Evolutionary conservation across 148 eudicot genomes (phyloP).

Genomic region (Diospyros kaki): DNA sequence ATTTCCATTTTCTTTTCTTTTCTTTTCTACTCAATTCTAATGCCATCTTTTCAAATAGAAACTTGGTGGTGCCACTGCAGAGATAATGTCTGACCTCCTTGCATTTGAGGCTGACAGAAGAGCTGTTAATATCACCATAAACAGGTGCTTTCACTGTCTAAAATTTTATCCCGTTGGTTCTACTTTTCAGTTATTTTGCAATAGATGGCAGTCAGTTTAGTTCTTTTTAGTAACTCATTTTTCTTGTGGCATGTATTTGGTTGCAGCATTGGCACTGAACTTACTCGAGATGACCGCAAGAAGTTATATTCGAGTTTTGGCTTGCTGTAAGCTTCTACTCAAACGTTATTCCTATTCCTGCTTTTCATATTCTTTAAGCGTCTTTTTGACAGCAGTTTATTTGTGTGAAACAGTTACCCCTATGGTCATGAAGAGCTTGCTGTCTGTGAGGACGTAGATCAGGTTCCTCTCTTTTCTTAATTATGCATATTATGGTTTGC

Average conservation of each 20-base stretch:
- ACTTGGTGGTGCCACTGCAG: constrained; percentile 98
- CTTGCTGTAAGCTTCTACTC: constrained; percentile 58
- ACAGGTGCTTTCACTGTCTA: constrained; percentile 44
- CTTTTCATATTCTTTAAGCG: constrained; percentile 10
- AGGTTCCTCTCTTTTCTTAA: constrained; percentile 35
- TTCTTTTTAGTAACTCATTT: not conserved
- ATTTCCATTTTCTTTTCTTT: not conserved
- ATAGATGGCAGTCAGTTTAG: not conserved
- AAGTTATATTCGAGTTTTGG: constrained; percentile 91
- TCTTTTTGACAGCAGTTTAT: constrained; percentile 9
- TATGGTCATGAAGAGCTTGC: constrained; percentile 98
- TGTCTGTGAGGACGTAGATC: constrained; percentile 91
- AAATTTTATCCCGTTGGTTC: not conserved
- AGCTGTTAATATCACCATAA: constrained; percentile 94
- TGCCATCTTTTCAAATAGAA: constrained; percentile 40
- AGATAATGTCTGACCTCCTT: constrained; percentile 97
- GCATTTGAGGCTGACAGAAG: constrained; percentile 97
- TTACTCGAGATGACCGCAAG: constrained; percentile 92
- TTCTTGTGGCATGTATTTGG: constrained; percentile 6
- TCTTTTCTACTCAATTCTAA: constrained; percentile 15
- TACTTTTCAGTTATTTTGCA: not conserved
- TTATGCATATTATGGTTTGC: not conserved
- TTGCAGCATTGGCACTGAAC: constrained; percentile 93
- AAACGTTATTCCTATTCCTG: not conserved
- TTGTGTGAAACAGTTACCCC: constrained; percentile 54